Evolutionary conservation across 805 yeast species (phyloP).

Genomic region (Candida maris): DNA sequence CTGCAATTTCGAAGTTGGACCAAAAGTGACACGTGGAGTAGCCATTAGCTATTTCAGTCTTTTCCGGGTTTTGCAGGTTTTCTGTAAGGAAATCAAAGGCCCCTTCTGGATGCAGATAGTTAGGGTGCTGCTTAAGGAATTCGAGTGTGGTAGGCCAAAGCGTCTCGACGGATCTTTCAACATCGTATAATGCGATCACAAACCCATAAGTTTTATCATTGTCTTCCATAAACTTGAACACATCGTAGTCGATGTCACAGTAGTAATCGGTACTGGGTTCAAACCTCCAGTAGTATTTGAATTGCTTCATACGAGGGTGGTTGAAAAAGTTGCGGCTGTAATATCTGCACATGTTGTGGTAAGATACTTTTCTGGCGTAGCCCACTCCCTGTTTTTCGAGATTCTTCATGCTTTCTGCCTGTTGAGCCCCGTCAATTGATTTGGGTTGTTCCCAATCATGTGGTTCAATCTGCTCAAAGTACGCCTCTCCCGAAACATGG

Average conservation of each 20-base stretch:
- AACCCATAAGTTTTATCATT: conserved; percentile 73
- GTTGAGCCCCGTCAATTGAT: conserved; percentile 35
- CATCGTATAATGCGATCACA: conserved; percentile 64
- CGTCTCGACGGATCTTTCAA: conserved; percentile 56
- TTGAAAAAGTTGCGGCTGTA: conserved; percentile 63
- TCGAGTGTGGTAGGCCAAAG: conserved; percentile 70
- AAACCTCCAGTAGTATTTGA: conserved; percentile 74
- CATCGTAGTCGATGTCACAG: conserved; percentile 70
- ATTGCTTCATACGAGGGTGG: conserved; percentile 57
- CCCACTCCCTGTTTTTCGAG: conserved; percentile 41
- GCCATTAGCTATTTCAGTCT: conserved; percentile 36
- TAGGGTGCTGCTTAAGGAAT: conserved; percentile 53
- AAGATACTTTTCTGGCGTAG: conserved; percentile 58
- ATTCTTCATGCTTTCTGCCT: conserved; percentile 33
- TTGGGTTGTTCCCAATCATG: conserved; percentile 48
- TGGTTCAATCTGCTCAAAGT: conserved; percentile 49
- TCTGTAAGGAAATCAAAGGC: conserved; percentile 53
- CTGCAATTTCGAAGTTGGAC: conserved; percentile 85
- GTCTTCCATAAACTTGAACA: conserved; percentile 67
- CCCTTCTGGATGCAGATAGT: conserved; percentile 52
- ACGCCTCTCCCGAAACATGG: conserved; percentile 40
- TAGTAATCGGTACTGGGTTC: conserved; percentile 71
- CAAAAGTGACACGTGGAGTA: conserved; percentile 78
- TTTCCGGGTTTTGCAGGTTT: conserved; percentile 47
- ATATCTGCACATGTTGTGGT: conserved; percentile 84